phyloP scores from a whole-genome alignment of 805 yeast species.

The Candida dajiaensis region DNA sequence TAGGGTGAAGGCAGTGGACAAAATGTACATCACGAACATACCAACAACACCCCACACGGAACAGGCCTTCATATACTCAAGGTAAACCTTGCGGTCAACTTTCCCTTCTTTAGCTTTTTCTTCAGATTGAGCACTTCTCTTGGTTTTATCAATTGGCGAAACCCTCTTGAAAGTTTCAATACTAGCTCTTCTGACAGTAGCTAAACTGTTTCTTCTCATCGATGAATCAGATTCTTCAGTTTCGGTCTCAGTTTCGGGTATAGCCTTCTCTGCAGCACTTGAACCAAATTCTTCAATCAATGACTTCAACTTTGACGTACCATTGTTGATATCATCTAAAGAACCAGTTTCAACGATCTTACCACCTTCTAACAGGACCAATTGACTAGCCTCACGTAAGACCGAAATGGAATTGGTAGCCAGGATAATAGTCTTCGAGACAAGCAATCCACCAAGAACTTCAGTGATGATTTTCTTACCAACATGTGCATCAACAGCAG shows the following conservation, averaged over 20 bases:
- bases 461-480: constrained; percentile 78
- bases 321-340: constrained; percentile 44
- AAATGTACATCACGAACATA: constrained; percentile 31
- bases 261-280: background rate
- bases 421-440: constrained; percentile 66
- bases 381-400: constrained; percentile 63
- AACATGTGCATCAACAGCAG: constrained; percentile 98
- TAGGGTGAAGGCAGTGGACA: constrained; percentile 31
- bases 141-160: constrained; percentile 27
- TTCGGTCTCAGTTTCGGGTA: constrained; percentile 25
- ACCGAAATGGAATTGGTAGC: constrained; percentile 88
- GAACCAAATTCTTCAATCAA: constrained; percentile 62
- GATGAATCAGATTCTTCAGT: constrained; percentile 9
- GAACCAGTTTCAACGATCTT: constrained; percentile 61
- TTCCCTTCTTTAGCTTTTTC: constrained; percentile 56
- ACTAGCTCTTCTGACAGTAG: constrained; percentile 49
- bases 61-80: constrained; percentile 55
- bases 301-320: constrained; percentile 43
- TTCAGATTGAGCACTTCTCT: constrained; percentile 39
- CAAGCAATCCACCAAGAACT: constrained; percentile 81
- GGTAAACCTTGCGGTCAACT: constrained; percentile 48
- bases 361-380: constrained; percentile 67
- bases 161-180: constrained; percentile 50
- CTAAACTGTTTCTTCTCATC: constrained; percentile 9
- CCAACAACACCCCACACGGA: constrained; percentile 42